Evolutionary conservation across 2,329 filamentous ascomycete species (phyloP).

Genomic region (Ascosphaera acerosa): DNA sequence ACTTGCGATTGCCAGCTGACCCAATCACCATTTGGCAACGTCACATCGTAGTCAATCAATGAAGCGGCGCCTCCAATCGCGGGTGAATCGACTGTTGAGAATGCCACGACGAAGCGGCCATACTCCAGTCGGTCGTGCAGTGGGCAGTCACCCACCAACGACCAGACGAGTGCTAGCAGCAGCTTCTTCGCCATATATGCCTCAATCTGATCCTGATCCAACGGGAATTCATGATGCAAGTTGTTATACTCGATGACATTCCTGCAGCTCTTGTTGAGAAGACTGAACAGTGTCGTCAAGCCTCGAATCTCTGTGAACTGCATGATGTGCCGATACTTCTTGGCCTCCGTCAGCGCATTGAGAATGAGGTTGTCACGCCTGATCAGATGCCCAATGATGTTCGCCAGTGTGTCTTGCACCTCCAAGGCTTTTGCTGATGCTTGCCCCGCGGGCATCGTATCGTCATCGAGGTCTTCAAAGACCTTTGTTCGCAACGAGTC

Average conservation of each 20-base stretch:
- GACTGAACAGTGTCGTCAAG: slow-evolving; percentile 77
- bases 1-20: slow-evolving; percentile 84
- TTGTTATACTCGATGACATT: slow-evolving; percentile 90
- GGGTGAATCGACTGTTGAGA: slow-evolving; percentile 70
- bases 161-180: slow-evolving; percentile 79
- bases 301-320: slow-evolving; percentile 82
- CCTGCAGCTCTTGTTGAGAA: slow-evolving; percentile 80
- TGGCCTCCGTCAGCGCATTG: slow-evolving; percentile 49
- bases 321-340: slow-evolving; percentile 84
- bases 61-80: slow-evolving; percentile 52
- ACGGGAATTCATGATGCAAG: slow-evolving; percentile 78
- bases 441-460: slow-evolving; percentile 50
- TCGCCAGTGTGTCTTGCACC: slow-evolving; percentile 55
- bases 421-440: slow-evolving; percentile 53
- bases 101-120: slow-evolving; percentile 56
- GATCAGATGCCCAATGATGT: slow-evolving; percentile 50
- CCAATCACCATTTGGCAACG: slow-evolving; percentile 72
- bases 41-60: slow-evolving; percentile 87
- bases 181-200: slow-evolving; percentile 83
- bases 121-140: slow-evolving; percentile 68
- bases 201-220: slow-evolving; percentile 76
- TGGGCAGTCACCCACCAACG: slow-evolving; percentile 83
- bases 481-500: slow-evolving; percentile 55
- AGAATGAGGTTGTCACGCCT: slow-evolving; percentile 57
- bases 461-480: slow-evolving; percentile 91